A percentile compares a stretch with the other conserved stretches of the same genome.
Conservation (phyloP, 352 stramenopile genomes). For the Globisporangium parvum region DNA sequence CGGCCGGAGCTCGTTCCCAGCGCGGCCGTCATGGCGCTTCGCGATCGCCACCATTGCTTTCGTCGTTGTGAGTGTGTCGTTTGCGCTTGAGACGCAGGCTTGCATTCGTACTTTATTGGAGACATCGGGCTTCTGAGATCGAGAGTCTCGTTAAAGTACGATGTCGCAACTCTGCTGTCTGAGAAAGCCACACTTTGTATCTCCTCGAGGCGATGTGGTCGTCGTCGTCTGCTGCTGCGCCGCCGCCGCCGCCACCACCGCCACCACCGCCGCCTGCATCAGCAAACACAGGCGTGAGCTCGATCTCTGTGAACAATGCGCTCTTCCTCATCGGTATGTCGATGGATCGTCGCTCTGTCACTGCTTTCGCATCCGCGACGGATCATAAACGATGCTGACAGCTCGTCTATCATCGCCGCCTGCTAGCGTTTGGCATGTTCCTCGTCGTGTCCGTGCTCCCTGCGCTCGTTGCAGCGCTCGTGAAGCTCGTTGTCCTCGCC, state of each 20-base stretch:
- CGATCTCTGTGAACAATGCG: conserved; percentile 50
- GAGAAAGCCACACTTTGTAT: too few species aligned
- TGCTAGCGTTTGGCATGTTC: conserved; percentile 61
- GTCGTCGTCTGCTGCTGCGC: background rate
- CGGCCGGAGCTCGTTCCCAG: conserved; percentile 67
- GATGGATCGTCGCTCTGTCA: background rate
- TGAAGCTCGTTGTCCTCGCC: conserved; percentile 33
- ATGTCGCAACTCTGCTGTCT: too few species aligned
- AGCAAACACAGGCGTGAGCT: conserved; percentile 4
- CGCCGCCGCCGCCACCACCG: conserved; percentile 6
- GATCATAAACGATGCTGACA: background rate
- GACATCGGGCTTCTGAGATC: too few species aligned
- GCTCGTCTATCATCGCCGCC: background rate
- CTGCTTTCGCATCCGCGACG: background rate
- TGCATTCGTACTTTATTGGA: background rate
- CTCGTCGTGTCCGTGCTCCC: conserved; percentile 57
- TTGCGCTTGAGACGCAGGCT: background rate
- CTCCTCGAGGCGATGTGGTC: conserved; percentile 2
- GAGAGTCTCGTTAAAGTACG: too few species aligned
- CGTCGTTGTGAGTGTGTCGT: background rate
- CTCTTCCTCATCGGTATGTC: conserved; percentile 66
- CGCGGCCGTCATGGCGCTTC: conserved; percentile 58
- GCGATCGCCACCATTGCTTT: conserved; percentile 28
- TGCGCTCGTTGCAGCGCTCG: conserved; percentile 37
- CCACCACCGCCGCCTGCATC: conserved; percentile 1